Evolutionary conservation across 2,329 filamentous ascomycete genomes (phyloP), one percentile per base, ranked within the genome.

Genomic region (Fusarium hainanense): DNA sequence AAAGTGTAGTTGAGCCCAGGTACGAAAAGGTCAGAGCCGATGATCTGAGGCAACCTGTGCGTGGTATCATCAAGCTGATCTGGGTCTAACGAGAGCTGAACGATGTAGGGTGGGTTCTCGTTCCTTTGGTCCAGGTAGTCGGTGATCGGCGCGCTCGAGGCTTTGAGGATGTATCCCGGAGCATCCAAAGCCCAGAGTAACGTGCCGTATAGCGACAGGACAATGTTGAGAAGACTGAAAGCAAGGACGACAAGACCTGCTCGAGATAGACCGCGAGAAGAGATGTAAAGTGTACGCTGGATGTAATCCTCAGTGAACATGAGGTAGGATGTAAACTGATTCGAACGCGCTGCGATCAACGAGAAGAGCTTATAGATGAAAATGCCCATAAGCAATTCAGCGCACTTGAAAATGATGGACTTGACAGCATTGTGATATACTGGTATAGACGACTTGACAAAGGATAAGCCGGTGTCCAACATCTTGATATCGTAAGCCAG

Each of bases 271-370:
- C 69, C 66, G 2, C 68, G 47, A 1, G 69, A 71, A 1, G 66
- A 54, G 11, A 71, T 51, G 5, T 51, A 71, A 0, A 71, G 37
- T 7, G 16, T 46, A 4, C 46, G 69, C 13, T 71, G 69, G 0
- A 71, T 25, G 20, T 71, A 71, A 13, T 71, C 69, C 8, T 71
- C 69, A 1, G 69, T 32, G 23, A 71, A 72, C 69, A 71, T 71
- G 0, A 71, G 69, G n/a, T 71, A 71, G 3, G 69, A 50, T 2
- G 69, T 69, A 7, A 71, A 72, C 16, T 71, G 69, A 2, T 54
- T 58, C 3, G 69, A 71, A 4, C 65, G 48, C 6, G 69, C 69
- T 0, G 69, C 69, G 3, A 71, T 4, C 1, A 71, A 28, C 1
- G 61, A 71, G 40, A 71, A 70, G 1, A 70, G 14, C 10, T 71